Base-by-base conservation (phyloP, 2,329 filamentous ascomycete genomes). In the Blumeria graminis region DNA sequence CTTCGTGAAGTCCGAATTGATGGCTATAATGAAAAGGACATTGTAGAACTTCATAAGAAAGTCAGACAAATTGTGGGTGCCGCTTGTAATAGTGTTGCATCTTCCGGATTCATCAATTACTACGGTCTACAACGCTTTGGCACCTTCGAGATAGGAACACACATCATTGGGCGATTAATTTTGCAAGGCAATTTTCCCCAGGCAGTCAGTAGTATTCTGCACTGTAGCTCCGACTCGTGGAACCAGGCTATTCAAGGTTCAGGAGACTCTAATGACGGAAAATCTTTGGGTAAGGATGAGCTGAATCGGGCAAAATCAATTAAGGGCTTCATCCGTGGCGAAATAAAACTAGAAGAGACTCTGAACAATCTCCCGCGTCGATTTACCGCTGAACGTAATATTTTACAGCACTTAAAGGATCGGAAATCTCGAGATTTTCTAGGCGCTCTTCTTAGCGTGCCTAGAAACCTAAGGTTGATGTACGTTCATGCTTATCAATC, bases 401-500 rank as follows among this genome's bases (percentile, higher is more conserved):
- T 98, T 62, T 84, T 98, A 58, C 78, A 81, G 57, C 85, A 93
- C 63, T 77, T 96, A 5, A 41, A 65, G 68, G 55, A 51, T 13
- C 28, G 41, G 33, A 72, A 74, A 22, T 55, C 56, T 6, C 69
- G 70, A 41, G 90, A 98, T 69, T 92, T 79, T 66, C 75, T 86
- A 58, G 89, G 89, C 28, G 87, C 92, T 0, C 69, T 98, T 55
- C 77, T 83, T 65, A 76, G 77, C 56, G 89, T 98, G 60, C 84
- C 84, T 28, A 77, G 89, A 16, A 86, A 85, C 53, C 73, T 96
- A 63, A 79, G 88, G 46, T 78, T 87, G 58, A 95, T 98, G 84
- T 98, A 96, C 66, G 82, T 94, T 14, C 92, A 98, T 68, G 90
- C 92, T 5, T 96, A 95, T 69, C 92, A 98, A 68, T 94, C 86